These are phyloP conservation scores for Leucaena leucocephala DNA, from an alignment of 306 rosid species.

Conservation along the genomic window DNA sequence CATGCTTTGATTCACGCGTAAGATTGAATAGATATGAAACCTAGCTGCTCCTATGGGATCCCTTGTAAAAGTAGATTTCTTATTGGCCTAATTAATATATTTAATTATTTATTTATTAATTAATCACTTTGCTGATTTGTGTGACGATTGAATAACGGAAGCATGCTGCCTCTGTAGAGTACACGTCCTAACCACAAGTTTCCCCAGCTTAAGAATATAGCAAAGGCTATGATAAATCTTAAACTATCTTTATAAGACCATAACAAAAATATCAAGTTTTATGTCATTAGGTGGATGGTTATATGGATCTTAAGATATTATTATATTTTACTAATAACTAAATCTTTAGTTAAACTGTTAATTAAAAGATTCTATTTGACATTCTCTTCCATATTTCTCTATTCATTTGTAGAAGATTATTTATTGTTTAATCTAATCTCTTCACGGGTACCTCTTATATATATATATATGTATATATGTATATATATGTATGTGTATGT, in stretches of 20 bases:
- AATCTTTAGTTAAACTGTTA: too few species aligned
- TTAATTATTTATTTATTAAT: background rate
- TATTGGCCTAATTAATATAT: background rate
- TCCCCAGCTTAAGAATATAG: background rate
- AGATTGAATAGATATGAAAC: constrained; percentile 2
- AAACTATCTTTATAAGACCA: background rate
- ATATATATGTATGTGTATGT: too few species aligned
- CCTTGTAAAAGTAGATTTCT: constrained; percentile 20
- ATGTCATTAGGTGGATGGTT: too few species aligned
- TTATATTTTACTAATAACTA: too few species aligned
- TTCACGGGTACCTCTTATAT: too few species aligned
- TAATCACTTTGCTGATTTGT: background rate
- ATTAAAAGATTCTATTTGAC: too few species aligned
- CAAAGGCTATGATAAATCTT: background rate
- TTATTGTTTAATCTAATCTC: too few species aligned
- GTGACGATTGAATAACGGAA: constrained; percentile 36
- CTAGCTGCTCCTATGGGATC: constrained; percentile 22
- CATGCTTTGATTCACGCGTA: constrained; percentile 17
- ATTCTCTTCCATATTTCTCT: too few species aligned
- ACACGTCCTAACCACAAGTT: constrained; percentile 10
- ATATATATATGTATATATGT: too few species aligned
- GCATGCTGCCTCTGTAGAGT: constrained; percentile 25
- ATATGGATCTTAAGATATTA: too few species aligned
- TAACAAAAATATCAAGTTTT: too few species aligned
- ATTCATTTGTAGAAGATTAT: too few species aligned